Percentiles rank a stretch among this genome's conserved stretches.
Conservation (phyloP, 257 asterid genomes). For the Lycium ferocissimum region DNA sequence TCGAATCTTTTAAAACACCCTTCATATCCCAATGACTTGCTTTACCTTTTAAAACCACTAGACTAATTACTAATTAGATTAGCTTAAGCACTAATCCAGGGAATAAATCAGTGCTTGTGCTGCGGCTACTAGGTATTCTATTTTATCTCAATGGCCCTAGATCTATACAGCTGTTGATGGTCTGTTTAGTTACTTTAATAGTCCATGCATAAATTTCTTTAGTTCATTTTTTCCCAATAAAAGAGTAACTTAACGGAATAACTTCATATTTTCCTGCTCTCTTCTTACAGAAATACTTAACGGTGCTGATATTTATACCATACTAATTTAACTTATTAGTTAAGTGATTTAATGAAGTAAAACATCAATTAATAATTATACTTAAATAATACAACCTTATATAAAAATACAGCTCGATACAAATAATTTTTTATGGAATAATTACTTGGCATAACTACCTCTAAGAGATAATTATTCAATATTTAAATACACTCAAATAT, state of each 20-base stretch:
- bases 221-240: not conserved
- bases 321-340: no score
- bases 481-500: no score
- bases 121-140: not conserved
- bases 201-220: not conserved
- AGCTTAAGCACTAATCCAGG: not conserved
- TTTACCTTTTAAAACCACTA: not conserved
- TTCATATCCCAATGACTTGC: conserved; percentile 20
- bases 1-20: not conserved
- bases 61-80: not conserved
- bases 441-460: no score
- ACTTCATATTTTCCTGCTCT: not conserved
- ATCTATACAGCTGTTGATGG: not conserved
- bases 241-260: not conserved
- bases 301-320: no score
- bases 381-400: no score
- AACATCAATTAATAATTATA: no score
- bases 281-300: not conserved
- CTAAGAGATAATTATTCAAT: no score
- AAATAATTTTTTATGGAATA: no score
- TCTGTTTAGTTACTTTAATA: not conserved
- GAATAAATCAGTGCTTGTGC: not conserved
- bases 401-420: no score
- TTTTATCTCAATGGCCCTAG: not conserved
- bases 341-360: no score